Percentiles rank a stretch among this genome's conserved stretches.
These are phyloP conservation scores for Irpex sp. DNA, from an alignment of 1,284 basidiomycete species.

Conservation along the genomic window DNA sequence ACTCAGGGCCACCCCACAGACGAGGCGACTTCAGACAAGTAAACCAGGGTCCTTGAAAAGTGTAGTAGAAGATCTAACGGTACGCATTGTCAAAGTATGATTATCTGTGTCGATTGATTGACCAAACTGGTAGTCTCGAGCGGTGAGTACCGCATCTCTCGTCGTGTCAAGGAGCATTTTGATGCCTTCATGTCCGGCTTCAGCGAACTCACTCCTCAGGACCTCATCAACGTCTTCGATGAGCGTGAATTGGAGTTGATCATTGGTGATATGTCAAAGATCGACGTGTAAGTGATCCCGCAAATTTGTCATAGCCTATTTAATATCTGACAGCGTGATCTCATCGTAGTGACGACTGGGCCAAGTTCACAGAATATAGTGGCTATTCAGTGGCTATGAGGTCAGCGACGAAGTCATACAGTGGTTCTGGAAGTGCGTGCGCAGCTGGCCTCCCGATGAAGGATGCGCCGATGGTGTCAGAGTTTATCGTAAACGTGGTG, in stretches of 20 bases:
- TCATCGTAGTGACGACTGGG: conserved; percentile 74
- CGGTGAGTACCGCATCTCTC: conserved; percentile 78
- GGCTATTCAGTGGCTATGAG: conserved; percentile 79
- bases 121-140: no score
- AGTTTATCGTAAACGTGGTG: no score
- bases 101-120: no score
- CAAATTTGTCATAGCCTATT: neutral
- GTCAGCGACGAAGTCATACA: conserved; percentile 94
- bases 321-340: neutral
- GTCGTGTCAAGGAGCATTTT: conserved; percentile 93
- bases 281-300: conserved; percentile 77
- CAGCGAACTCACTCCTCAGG: conserved; percentile 92
- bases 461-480: no score
- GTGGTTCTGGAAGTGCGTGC: conserved; percentile 99
- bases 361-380: conserved; percentile 83
- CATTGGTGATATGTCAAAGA: conserved; percentile 99
- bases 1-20: no score
- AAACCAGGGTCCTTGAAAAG: no score
- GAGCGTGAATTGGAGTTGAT: conserved; percentile 95
- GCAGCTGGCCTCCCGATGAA: conserved; percentile 78
- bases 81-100: no score
- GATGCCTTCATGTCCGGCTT: conserved; percentile 95
- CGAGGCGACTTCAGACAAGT: no score
- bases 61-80: no score
- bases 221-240: conserved; percentile 96